Evolutionary conservation across 371 early-diverging fungal genomes (phyloP), one percentile per base, ranked within the genome.

Genomic region (Mucor ambiguus): DNA sequence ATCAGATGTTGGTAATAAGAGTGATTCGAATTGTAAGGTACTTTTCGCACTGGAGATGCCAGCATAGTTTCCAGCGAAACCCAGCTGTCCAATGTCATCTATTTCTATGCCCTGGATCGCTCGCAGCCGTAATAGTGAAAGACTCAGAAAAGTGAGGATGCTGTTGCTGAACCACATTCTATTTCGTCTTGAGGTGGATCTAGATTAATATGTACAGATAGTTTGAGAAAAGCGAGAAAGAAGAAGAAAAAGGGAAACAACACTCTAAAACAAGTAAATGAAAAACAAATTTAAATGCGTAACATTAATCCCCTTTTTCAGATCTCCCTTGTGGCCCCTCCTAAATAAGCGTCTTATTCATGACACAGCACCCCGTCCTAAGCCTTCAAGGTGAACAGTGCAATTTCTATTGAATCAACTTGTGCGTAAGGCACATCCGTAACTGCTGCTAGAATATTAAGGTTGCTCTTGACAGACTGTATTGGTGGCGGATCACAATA

Each of bases 31-130:
- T 33, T 80, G 78, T 26, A 24, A 43, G 8, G 54, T 59, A 24
- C 66, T 64, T 26, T 60, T 68, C 10, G 57, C 67, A 35, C 66
- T 63, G 32, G 80, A 80, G 43, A 80, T 66, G 32, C 80, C 78
- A n/a, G 80, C 77, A 65, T 66, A 77, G 37, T 75, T 70, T 46
- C 80, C 80, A 24, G 69, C 66, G 59, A 77, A 70, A 16, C 78
- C 80, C 16, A 80, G 66, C 48, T 73, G 75, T 35, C 77, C 77
- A 55, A 71, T 56, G 14, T 46, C 61, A 12, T 68, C 66, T 16
- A 48, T 48, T 4, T 61, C 49, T 26, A 62, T 54, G 38, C 38
- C 41, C n/a, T 38, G 6, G 14, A 18, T 20, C 29, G 18, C 14
- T n/a, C 11, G 41, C 2, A n/a, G 14, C n/a, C 0, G 16, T 29